phyloP scores from a whole-genome alignment of 2,329 filamentous ascomycete species.

The Pseudogymnoascus sp. region DNA sequence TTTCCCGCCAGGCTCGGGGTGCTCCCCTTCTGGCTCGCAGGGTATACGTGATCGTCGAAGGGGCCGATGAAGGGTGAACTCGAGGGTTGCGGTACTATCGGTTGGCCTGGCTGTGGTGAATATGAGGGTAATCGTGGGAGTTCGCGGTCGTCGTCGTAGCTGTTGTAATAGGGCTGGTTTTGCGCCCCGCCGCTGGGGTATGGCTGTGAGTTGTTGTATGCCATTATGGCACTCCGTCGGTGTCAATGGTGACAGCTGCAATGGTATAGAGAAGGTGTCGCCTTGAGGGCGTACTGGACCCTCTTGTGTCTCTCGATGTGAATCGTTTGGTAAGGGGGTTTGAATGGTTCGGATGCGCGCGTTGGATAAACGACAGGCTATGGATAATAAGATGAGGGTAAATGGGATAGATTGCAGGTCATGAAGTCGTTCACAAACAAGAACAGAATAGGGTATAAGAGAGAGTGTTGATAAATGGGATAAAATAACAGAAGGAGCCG shows the following conservation, averaged over 20 bases:
- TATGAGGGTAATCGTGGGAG: constrained; percentile 5
- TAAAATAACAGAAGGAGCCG: background rate
- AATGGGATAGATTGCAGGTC: constrained; percentile 4
- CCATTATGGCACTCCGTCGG: background rate
- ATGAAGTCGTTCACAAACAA: background rate
- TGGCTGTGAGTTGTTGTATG: constrained; percentile 1
- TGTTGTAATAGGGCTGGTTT: constrained; percentile 16
- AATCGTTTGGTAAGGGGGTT: background rate
- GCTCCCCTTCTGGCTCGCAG: constrained; percentile 22
- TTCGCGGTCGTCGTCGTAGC: constrained; percentile 6
- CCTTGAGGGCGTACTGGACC: background rate
- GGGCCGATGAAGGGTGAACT: constrained; percentile 55
- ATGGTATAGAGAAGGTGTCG: background rate
- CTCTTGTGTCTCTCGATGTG: background rate
- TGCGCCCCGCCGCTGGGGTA: constrained; percentile 13
- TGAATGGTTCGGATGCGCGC: background rate
- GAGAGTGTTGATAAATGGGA: constrained; percentile 3
- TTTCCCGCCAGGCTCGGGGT: constrained; percentile 28
- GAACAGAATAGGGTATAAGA: constrained; percentile 3
- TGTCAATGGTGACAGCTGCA: background rate
- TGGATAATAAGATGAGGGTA: background rate
- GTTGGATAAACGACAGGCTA: background rate
- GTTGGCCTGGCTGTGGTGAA: constrained; percentile 16
- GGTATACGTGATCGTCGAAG: constrained; percentile 61
- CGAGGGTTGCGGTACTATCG: constrained; percentile 20